A percentile compares a stretch with the other conserved stretches of the same genome.
These are phyloP conservation scores for Schoenoplectus tabernaemontani DNA, from an alignment of 202 grass and related monocot genomes.

Conservation along the genomic window DNA sequence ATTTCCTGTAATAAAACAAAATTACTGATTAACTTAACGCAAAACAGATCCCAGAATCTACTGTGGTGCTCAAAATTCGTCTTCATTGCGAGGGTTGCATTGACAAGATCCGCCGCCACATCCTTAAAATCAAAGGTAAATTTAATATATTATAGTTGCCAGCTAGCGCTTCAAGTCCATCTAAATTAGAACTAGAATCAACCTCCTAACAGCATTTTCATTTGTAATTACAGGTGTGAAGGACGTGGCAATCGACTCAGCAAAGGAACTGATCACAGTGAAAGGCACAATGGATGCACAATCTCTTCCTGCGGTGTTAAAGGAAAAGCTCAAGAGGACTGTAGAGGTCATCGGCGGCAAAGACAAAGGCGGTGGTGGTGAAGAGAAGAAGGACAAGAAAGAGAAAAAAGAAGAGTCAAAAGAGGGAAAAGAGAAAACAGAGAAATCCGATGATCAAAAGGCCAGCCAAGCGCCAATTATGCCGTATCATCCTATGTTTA, in stretches of 20 bases:
- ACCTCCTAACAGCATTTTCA: not conserved
- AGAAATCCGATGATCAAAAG: not conserved
- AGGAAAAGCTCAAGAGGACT: slow-evolving; percentile 56
- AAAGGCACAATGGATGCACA: slow-evolving; percentile 69
- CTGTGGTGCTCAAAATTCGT: slow-evolving; percentile 61
- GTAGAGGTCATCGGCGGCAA: slow-evolving; percentile 41
- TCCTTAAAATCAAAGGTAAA: slow-evolving; percentile 84
- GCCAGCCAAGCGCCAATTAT: slow-evolving; percentile 20
- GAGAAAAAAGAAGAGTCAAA: slow-evolving; percentile 22
- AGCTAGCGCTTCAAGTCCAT: not conserved
- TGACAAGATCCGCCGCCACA: slow-evolving; percentile 45
- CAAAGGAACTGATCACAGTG: slow-evolving; percentile 70
- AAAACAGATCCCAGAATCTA: slow-evolving; percentile 34
- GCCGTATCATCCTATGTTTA: slow-evolving; percentile 22
- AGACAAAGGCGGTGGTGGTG: slow-evolving; percentile 18
- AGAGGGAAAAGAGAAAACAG: slow-evolving; percentile 4
- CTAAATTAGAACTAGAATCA: not conserved
- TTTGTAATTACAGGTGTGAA: slow-evolving; percentile 50
- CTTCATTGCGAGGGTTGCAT: slow-evolving; percentile 92
- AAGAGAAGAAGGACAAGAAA: slow-evolving; percentile 24
- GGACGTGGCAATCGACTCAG: slow-evolving; percentile 48
- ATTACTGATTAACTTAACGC: not conserved
- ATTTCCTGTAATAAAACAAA: not conserved
- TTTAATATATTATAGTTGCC: not conserved
- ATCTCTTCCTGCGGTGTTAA: slow-evolving; percentile 37